Evolutionary conservation across 1,139 yeast genomes (phyloP), one percentile per base, ranked within the genome.

Genomic region (Yamadazyma diospyri): DNA sequence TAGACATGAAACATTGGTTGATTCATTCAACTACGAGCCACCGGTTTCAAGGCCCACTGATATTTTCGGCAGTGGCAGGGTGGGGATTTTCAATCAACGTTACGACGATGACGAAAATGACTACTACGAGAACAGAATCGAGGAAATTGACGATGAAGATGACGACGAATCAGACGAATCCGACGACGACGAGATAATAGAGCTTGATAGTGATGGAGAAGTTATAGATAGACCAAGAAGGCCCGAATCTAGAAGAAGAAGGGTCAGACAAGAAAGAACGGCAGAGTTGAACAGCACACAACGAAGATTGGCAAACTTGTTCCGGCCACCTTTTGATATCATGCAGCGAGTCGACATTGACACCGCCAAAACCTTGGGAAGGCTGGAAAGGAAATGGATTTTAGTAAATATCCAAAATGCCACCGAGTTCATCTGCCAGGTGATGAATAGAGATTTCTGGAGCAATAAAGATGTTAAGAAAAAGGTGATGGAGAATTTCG

Each of bases 381-480:
- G 80, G 37, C 61, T 59, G 28, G 69, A 68, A 35, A 65, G 75
- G 38, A 86, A 82, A 57, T 89, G 97, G 97, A 70, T 94, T 12
- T 61, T 94, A 47, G 70, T 92, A 20, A 94, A 92, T 53, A 76
- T 94, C 30, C 98, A 94, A 56, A 94, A 92, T 48, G 64, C 79
- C 14, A 64, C 82, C 1, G 94, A 87, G 49, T 94, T 94, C 51
- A 77, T 77, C 44, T 89, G 97, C 50, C 98, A 92, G 53, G 81
- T 84, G 20, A 61, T 94, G 35, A 94, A 94, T 58, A 72, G 98
- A 39, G 99, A 94, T 57, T 77, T 94, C 44, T 94, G 97, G 97
- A 78, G 94, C 15, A 72, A 81, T 36, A 47, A 60, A n/a, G 67
- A 68, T 2, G 71, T 94, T 12, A 88, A 86, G 53, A 72, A 69